phyloP scores from a whole-genome alignment of 768 basidiomycete genomes.

The Dentipellis fragilis region DNA sequence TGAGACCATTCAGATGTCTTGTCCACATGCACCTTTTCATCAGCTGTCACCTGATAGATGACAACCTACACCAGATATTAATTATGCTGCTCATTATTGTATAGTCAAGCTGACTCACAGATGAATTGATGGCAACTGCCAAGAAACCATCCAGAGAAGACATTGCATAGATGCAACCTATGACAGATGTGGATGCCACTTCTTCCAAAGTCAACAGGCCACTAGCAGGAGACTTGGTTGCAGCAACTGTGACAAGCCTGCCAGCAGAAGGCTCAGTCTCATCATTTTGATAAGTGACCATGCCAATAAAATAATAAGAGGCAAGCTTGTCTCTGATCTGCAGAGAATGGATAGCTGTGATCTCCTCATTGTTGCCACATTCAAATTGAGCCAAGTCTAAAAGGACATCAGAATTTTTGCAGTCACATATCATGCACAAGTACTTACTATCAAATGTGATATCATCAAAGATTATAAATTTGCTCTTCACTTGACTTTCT shows the following conservation, averaged over 20 bases:
- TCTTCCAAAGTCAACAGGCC: slow-evolving; percentile 18
- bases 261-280: slow-evolving; percentile 35
- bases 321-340: slow-evolving; percentile 16
- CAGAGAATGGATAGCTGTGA: slow-evolving; percentile 38
- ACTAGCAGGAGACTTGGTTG: slow-evolving; percentile 16
- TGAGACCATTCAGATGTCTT: slow-evolving; percentile 61
- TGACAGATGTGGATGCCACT: slow-evolving; percentile 34
- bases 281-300: slow-evolving; percentile 20
- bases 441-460: slow-evolving; percentile 41
- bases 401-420: neutral
- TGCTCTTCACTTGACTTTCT: slow-evolving; percentile 34
- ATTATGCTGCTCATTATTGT: neutral
- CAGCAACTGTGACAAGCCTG: slow-evolving; percentile 47
- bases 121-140: slow-evolving; percentile 65
- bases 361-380: slow-evolving; percentile 48
- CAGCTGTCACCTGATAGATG: slow-evolving; percentile 37
- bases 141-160: slow-evolving; percentile 36
- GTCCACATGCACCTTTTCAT: slow-evolving; percentile 29
- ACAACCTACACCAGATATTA: slow-evolving; percentile 12
- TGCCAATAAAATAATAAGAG: slow-evolving; percentile 29
- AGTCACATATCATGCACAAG: neutral
- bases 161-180: slow-evolving; percentile 65
- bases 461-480: slow-evolving; percentile 60
- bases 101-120: slow-evolving; percentile 35
- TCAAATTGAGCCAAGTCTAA: slow-evolving; percentile 39